Conservation (phyloP, 116 monocot genomes). For the Phalaenopsis hybrid region DNA sequence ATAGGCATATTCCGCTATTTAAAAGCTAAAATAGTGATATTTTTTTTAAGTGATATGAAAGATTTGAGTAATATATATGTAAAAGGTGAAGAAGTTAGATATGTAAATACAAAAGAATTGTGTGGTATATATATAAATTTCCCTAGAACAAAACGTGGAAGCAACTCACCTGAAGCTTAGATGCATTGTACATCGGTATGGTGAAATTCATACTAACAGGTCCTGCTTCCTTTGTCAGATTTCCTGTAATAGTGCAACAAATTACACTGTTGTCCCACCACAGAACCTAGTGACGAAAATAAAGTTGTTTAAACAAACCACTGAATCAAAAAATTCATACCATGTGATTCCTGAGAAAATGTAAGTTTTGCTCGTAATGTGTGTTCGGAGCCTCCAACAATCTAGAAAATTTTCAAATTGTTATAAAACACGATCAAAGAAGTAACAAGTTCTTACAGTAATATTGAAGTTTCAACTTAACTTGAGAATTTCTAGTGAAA, state of each 20-base stretch:
- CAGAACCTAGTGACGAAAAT: not conserved
- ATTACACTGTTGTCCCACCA: not conserved
- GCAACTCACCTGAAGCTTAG: constrained; percentile 69
- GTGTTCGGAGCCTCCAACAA: constrained; percentile 95
- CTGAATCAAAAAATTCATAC: constrained; percentile 27
- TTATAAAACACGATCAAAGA: not conserved
- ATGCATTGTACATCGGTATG: constrained; percentile 97
- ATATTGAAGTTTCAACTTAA: not conserved
- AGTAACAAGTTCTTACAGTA: not conserved
- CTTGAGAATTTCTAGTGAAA: not conserved
- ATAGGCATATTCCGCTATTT: too few species aligned
- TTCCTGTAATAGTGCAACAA: constrained; percentile 35
- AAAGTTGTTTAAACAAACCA: not conserved
- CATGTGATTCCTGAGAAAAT: constrained; percentile 88
- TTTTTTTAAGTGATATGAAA: too few species aligned
- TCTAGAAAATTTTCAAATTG: constrained; percentile 34
- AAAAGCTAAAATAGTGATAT: too few species aligned
- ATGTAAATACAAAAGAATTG: too few species aligned
- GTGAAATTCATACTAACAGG: constrained; percentile 97
- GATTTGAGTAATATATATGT: too few species aligned
- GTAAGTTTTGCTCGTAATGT: constrained; percentile 92
- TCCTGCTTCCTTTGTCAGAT: constrained; percentile 85
- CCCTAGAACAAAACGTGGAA: not conserved
- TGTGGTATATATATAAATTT: too few species aligned
- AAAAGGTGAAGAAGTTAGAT: too few species aligned